A percentile compares a stretch with the other conserved stretches of the same genome.
phyloP scores from a whole-genome alignment of 2,329 filamentous ascomycete species.

The Exophiala sideris region DNA sequence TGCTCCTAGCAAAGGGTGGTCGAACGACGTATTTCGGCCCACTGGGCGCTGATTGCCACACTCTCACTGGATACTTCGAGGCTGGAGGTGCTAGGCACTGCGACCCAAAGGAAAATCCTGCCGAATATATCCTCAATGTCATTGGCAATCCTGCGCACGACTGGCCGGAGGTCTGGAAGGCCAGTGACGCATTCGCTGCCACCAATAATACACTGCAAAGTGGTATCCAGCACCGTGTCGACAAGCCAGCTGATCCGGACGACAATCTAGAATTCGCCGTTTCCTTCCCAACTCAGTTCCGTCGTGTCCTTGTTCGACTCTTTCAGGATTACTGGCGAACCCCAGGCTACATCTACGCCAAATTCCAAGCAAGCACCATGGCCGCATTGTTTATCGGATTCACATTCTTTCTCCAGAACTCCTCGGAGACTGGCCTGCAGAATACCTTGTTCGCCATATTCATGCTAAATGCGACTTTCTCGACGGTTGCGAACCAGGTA shows the following conservation, averaged over 20 bases:
- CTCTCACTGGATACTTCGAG: conserved; percentile 62
- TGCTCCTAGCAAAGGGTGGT: conserved; percentile 62
- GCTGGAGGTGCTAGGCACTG: conserved; percentile 58
- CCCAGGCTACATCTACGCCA: conserved; percentile 77
- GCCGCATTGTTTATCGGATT: conserved; percentile 49
- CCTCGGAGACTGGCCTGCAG: conserved; percentile 64
- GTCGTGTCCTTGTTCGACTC: conserved; percentile 65
- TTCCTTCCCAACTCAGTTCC: conserved; percentile 63
- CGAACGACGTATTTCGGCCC: conserved; percentile 67
- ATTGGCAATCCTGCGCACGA: conserved; percentile 59
- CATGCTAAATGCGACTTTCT: conserved; percentile 60
- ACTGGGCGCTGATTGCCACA: conserved; percentile 57
- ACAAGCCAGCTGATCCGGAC: neutral
- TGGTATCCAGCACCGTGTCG: neutral
- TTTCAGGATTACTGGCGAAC: conserved; percentile 89
- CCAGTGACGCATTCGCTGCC: conserved; percentile 51
- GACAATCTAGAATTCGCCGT: conserved; percentile 68
- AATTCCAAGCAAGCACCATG: conserved; percentile 54
- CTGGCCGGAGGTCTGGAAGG: conserved; percentile 61
- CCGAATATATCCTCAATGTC: conserved; percentile 67
- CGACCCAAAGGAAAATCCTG: conserved; percentile 61
- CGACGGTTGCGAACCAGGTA: conserved; percentile 52
- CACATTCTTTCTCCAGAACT: conserved; percentile 66
- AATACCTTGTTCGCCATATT: conserved; percentile 70
- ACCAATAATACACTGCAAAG: neutral